Evolutionary conservation across 139 green algal species (phyloP).

Genomic region (Chlamydomonas eustigma): DNA sequence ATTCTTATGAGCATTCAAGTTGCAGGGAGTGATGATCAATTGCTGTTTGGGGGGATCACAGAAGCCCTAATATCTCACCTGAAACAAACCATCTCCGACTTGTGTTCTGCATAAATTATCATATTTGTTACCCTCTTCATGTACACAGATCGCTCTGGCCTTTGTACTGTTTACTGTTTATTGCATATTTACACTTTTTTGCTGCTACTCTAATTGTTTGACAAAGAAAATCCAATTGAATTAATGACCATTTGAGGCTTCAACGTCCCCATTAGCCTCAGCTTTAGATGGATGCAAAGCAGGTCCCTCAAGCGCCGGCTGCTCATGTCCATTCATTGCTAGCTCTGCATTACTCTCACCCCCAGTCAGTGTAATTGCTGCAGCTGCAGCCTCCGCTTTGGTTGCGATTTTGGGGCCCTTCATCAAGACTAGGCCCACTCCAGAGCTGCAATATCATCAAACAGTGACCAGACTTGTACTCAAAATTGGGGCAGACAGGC

Average conservation of each 20-base stretch:
- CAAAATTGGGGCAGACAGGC: too few relatives aligned
- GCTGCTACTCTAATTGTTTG: too few relatives aligned
- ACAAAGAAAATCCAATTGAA: too few relatives aligned
- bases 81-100: neutral
- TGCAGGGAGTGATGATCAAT: neutral
- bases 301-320: too few relatives aligned
- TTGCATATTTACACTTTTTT: too few relatives aligned
- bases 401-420: neutral
- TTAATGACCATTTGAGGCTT: neutral
- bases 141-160: too few relatives aligned
- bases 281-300: neutral
- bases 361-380: neutral
- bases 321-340: neutral
- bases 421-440: neutral
- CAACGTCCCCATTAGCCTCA: neutral
- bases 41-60: conserved; percentile 6
- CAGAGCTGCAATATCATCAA: conserved; percentile 3
- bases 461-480: too few relatives aligned
- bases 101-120: conserved; percentile 9
- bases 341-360: neutral
- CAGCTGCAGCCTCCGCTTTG: neutral
- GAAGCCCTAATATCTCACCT: neutral
- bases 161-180: too few relatives aligned
- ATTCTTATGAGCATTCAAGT: neutral
- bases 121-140: too few relatives aligned